Evolutionary conservation across 2,329 filamentous ascomycete species (phyloP).

Genomic region (Stachybotrys chlorohalonatus): DNA sequence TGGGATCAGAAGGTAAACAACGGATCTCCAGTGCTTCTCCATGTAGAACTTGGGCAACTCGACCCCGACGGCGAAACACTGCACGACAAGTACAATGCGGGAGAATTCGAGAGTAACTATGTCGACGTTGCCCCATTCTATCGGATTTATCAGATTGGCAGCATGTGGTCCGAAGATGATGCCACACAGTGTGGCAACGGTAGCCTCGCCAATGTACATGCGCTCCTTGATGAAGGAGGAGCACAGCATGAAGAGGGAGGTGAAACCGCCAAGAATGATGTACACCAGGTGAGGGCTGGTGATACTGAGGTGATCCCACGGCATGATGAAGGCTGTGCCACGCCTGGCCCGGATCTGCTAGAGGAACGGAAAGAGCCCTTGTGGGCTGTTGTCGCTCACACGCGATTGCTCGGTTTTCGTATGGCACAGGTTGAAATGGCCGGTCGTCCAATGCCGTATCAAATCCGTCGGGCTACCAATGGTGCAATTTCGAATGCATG

Average conservation of each 20-base stretch:
- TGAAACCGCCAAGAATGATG: constrained; percentile 96
- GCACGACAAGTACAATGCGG: constrained; percentile 79
- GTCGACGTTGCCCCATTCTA: constrained; percentile 72
- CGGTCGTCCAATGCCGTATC: not conserved
- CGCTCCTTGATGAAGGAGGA: constrained; percentile 98
- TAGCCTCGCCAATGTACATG: constrained; percentile 97
- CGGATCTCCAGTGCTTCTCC: constrained; percentile 95
- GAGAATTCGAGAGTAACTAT: constrained; percentile 85
- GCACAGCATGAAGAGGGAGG: constrained; percentile 94
- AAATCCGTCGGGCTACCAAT: not conserved
- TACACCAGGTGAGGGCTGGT: constrained; percentile 97
- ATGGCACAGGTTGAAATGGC: not conserved
- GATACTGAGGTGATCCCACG: constrained; percentile 70
- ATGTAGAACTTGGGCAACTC: constrained; percentile 92
- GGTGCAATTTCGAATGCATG: not conserved
- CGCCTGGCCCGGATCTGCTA: not conserved
- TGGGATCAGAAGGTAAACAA: constrained; percentile 76
- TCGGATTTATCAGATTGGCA: constrained; percentile 69
- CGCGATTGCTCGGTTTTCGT: not conserved
- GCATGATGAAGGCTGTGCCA: constrained; percentile 35
- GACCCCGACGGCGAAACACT: constrained; percentile 87
- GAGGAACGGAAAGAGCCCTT: not conserved
- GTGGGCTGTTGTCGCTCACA: not conserved
- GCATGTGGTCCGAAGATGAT: constrained; percentile 85
- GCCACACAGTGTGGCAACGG: constrained; percentile 79